Base-by-base conservation (phyloP, 1,284 basidiomycete genomes). In the Malassezia caprae region DNA sequence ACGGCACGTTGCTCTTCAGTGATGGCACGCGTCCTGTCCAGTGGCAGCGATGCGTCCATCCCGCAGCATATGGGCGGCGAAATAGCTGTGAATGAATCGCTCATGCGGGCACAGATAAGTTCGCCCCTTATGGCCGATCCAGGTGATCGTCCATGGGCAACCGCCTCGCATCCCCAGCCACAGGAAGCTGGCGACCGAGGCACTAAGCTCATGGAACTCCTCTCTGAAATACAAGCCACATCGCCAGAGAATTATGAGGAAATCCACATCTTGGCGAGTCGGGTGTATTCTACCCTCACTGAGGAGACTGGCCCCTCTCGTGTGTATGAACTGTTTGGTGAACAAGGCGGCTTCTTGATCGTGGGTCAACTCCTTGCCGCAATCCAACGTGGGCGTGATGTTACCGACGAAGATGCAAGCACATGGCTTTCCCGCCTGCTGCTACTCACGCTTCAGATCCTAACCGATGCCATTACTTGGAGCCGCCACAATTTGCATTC, bases 281-380 rank as follows among this genome's bases (percentile, higher is more conserved):
- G 19, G 15, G 50, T 68, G 5, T 60, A 71, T 37, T 50, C 61
- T 28, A 40, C 68, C 27, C 53, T 69, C 2, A 43, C 60, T 17
- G 64, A 67, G 32, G 48, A 53, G 15, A 35, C 44, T 8, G 51
- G 57, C 24, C 43, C 45, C 30, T 44, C 30, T 15, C 47, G 32
- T 1, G 56, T 61, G 24, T 58, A 60, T 8, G 64, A 64, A 10
- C 58, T 55, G 8, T 72, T 72, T 49, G 59, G 67, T 17, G 52
- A 63, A 19, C 48, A 55, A 8, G 69, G 69, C 23, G 69, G 69
- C 17, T 70, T 69, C 23, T 52, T 70, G 12, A 63, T 63, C 27
- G 56, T 72, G 5, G 45, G 68, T 8, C 65, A 68, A 44, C 55
- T 70, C n/a, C 60, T 72, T 8, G 62, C 62, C 4, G 53, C 60